These are phyloP conservation scores for Parietichytrium sp. DNA, from an alignment of 108 stramenopile species.

Conservation along the genomic window DNA sequence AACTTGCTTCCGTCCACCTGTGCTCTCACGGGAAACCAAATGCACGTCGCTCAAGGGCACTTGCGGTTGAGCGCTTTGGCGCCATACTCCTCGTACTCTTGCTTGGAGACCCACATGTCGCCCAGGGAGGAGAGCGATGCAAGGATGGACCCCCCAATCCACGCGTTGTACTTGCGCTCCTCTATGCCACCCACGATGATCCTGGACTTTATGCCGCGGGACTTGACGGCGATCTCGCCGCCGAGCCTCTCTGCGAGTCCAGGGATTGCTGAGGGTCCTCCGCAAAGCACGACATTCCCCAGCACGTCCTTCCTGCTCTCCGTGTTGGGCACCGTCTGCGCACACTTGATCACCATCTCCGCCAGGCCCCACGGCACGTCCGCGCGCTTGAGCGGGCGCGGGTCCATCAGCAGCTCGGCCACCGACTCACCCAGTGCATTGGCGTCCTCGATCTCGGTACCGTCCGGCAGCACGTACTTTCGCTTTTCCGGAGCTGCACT, in stretches of 20 bases:
- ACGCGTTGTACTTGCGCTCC: constrained; percentile 82
- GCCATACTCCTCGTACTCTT: constrained; percentile 98
- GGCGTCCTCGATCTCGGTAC: neutral
- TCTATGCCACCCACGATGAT: neutral
- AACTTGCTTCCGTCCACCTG: too few species aligned
- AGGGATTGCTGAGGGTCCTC: neutral
- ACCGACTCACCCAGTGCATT: neutral
- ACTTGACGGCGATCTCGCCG: neutral
- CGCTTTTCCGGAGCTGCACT: too few species aligned
- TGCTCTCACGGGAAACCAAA: too few species aligned
- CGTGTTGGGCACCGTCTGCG: constrained; percentile 4
- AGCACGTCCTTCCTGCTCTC: neutral
- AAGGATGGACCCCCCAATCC: constrained; percentile 98
- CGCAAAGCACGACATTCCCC: neutral
- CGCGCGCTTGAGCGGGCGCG: neutral
- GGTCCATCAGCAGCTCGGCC: neutral
- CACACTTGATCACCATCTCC: constrained; percentile 29
- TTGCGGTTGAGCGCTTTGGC: constrained; percentile 98
- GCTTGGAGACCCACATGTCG: constrained; percentile 99
- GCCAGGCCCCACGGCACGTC: neutral
- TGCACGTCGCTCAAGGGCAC: constrained; percentile 50
- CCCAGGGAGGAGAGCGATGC: constrained; percentile 98
- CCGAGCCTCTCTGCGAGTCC: neutral
- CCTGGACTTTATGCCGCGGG: neutral
- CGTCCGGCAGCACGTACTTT: constrained; percentile 8